Percentiles rank a stretch among this genome's conserved stretches.
These are phyloP conservation scores for Fusarium sp. DNA, from an alignment of 2,329 filamentous ascomycete genomes.

Conservation along the genomic window DNA sequence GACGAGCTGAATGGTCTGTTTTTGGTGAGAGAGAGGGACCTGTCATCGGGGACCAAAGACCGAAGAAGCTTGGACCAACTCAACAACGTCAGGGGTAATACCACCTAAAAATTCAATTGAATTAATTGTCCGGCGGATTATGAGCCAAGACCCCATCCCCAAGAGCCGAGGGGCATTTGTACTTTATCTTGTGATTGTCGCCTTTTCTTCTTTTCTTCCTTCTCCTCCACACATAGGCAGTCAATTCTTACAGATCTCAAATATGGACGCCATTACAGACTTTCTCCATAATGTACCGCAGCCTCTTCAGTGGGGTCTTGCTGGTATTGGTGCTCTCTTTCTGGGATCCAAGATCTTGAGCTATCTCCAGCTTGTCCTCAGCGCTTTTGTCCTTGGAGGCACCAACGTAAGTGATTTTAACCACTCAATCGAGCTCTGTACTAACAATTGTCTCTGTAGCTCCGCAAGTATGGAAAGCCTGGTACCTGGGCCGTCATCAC, in stretches of 20 bases:
- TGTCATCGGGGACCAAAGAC: slow-evolving; percentile 23
- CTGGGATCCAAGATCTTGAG: slow-evolving; percentile 68
- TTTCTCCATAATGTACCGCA: slow-evolving; percentile 56
- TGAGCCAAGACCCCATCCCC: slow-evolving; percentile 11
- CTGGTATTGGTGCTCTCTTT: slow-evolving; percentile 69
- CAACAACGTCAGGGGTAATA: slow-evolving; percentile 47
- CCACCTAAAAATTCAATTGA: slow-evolving; percentile 20
- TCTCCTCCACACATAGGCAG: neutral
- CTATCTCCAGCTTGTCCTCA: slow-evolving; percentile 72
- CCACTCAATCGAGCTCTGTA: neutral
- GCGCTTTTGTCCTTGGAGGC: slow-evolving; percentile 75
- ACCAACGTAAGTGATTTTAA: slow-evolving; percentile 63
- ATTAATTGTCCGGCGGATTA: slow-evolving; percentile 17
- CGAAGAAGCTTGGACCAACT: slow-evolving; percentile 48
- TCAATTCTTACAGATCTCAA: neutral
- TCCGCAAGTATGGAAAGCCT: slow-evolving; percentile 89
- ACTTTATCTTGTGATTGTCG: slow-evolving; percentile 20
- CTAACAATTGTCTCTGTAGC: slow-evolving; percentile 61
- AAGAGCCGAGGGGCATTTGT: slow-evolving; percentile 41
- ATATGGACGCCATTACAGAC: slow-evolving; percentile 48
- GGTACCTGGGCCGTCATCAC: slow-evolving; percentile 96
- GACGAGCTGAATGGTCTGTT: slow-evolving; percentile 19
- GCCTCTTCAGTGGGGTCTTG: slow-evolving; percentile 59
- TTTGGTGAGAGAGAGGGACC: slow-evolving; percentile 35
- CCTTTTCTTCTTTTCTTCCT: neutral